A percentile compares a stretch with the other conserved stretches of the same genome.
phyloP scores from a whole-genome alignment of 495 filamentous ascomycete species.

The Stereocaulon alpinum region DNA sequence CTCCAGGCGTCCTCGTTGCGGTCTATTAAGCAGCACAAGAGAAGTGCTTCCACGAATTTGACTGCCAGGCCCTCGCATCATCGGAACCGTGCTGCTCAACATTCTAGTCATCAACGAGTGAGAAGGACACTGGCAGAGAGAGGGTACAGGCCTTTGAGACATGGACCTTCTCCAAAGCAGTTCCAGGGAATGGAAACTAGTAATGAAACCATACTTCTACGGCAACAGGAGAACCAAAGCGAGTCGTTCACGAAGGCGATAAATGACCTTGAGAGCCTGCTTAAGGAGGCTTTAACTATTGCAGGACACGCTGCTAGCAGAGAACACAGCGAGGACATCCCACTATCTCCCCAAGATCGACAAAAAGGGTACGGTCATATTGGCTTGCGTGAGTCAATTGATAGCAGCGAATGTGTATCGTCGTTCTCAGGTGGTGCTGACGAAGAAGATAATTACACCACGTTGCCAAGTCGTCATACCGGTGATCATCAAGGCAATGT shows the following conservation, averaged over 20 bases:
- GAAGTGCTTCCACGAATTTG: constrained; percentile 10
- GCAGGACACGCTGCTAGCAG: constrained; percentile 31
- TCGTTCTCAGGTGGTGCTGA: constrained; percentile 11
- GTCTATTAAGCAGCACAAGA: constrained; percentile 2
- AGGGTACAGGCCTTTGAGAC: neutral
- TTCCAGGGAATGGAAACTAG: neutral
- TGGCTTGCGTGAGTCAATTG: constrained; percentile 14
- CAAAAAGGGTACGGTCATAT: constrained; percentile 5
- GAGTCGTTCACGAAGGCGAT: constrained; percentile 25
- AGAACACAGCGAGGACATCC: constrained; percentile 11
- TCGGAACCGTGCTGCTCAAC: neutral
- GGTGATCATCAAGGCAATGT: neutral
- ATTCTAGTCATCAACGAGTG: neutral
- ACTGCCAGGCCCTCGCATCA: constrained; percentile 10
- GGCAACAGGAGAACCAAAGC: constrained; percentile 10
- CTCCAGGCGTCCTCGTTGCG: constrained; percentile 4
- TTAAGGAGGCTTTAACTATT: constrained; percentile 36
- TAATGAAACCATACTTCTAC: neutral
- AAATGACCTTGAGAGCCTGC: constrained; percentile 35
- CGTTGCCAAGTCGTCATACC: neutral
- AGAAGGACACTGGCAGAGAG: neutral
- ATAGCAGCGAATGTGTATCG: constrained; percentile 17
- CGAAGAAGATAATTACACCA: constrained; percentile 18
- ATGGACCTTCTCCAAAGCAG: neutral
- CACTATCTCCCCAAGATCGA: neutral